These are phyloP conservation scores for Artemisia annua DNA, from an alignment of 129 eudicot species.

Conservation along the genomic window DNA sequence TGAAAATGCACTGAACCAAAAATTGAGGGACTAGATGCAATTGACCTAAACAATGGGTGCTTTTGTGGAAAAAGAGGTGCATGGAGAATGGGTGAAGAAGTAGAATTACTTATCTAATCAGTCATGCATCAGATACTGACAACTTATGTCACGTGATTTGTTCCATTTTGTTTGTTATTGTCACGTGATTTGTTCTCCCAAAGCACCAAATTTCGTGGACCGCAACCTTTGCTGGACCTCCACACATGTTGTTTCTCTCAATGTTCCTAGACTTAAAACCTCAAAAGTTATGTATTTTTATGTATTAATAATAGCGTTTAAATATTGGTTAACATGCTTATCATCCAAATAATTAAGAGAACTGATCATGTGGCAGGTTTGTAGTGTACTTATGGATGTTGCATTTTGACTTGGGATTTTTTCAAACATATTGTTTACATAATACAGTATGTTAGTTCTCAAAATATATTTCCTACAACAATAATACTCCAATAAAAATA, in stretches of 20 bases:
- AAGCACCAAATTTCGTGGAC: not conserved
- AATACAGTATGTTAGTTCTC: too few relatives aligned
- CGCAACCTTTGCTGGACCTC: not conserved
- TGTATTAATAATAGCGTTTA: too few relatives aligned
- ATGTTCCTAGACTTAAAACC: not conserved
- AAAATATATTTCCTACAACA: too few relatives aligned
- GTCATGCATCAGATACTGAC: constrained; percentile 28
- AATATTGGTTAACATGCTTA: too few relatives aligned
- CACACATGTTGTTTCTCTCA: not conserved
- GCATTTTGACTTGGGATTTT: too few relatives aligned
- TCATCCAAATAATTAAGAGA: too few relatives aligned
- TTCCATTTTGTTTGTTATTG: not conserved
- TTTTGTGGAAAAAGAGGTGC: not conserved
- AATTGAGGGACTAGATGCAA: constrained; percentile 3
- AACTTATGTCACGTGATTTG: constrained; percentile 25
- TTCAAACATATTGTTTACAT: too few relatives aligned
- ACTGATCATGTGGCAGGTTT: too few relatives aligned
- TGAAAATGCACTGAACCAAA: not conserved
- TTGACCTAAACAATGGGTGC: not conserved
- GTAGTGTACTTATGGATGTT: too few relatives aligned
- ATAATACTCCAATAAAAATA: too few relatives aligned
- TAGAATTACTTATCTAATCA: constrained; percentile 27
- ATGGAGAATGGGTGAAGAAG: constrained; percentile 23
- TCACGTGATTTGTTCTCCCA: constrained; percentile 15
- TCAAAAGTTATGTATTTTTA: too few relatives aligned